Percentiles rank a stretch among this genome's conserved stretches.
Conservation (phyloP, 768 basidiomycete species). For the Tricholoma matsutake region DNA sequence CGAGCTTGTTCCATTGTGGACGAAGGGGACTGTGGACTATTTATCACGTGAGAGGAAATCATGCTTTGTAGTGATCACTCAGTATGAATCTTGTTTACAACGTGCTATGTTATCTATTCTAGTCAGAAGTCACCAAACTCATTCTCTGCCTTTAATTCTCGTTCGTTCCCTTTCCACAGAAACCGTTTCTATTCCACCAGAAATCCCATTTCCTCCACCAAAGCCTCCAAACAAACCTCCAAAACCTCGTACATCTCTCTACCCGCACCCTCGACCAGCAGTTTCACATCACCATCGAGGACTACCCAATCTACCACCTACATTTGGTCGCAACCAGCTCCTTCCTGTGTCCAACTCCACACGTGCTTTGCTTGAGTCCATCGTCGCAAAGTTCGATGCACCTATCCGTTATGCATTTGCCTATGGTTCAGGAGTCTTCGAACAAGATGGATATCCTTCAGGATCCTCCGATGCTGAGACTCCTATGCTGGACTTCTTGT, state of each 20-base stretch:
- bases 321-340: conserved; percentile 80
- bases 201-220: conserved; percentile 36
- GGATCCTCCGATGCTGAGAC: conserved; percentile 10
- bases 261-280: conserved; percentile 47
- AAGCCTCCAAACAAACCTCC: conserved; percentile 19
- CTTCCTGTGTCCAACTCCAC: conserved; percentile 77
- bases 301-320: conserved; percentile 59
- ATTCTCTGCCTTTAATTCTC: conserved; percentile 24
- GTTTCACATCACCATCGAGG: conserved; percentile 30
- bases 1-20: conserved; percentile 53
- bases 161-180: conserved; percentile 45
- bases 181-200: conserved; percentile 31
- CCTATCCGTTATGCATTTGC: conserved; percentile 97
- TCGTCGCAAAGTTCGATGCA: conserved; percentile 79
- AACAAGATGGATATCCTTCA: conserved; percentile 75
- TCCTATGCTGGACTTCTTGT: conserved; percentile 96
- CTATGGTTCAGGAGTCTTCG: conserved; percentile 94
- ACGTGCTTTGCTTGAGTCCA: conserved; percentile 73
- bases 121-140: conserved; percentile 6
- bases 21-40: too few species aligned
- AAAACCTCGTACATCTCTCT: conserved; percentile 37
- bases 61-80: too few species aligned
- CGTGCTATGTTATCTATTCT: conserved; percentile 11
- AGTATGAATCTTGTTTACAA: not conserved
- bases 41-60: too few species aligned